Base-by-base conservation (phyloP, 2,329 filamentous ascomycete species). In the Mariannaea elegans region DNA sequence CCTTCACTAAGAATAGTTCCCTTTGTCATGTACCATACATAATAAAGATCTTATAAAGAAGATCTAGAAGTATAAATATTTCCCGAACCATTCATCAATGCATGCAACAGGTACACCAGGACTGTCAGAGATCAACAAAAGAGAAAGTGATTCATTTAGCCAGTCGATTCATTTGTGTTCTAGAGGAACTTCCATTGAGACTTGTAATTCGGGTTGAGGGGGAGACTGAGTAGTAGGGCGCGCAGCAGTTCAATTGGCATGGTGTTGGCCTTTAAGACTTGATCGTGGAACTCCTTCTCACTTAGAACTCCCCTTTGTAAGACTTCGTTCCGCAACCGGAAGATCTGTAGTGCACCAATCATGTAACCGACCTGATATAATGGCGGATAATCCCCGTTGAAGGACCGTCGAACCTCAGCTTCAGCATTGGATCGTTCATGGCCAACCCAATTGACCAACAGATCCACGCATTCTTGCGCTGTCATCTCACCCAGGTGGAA, bases 321-420 rank as follows among this genome's bases (percentile, higher is more conserved):
- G 2, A 81, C 71, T 70, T 87, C 84, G 12, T 78, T 73, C 2
- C 84, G 73, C 59, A 88, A 67, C 4, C 76, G 73, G 67, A 81
- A 80, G 9, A 88, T 67, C 69, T 88, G 85, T 66, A 88, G 70
- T 1, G 85, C 85, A 0, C 86, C 85, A 1, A 87, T 73, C 79
- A 87, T 82, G 67, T 88, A 88, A 0, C 81, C 85, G 0, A 82
- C 82, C 70, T 88, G 85, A 63, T 88, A 88, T 7, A 88, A 67
- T 2, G 86, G 84, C 1, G 78, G 73, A 68, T 87, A 87, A 14
- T 84, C 80, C 2, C 84, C 84, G 59, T 79, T 81, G 29, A 88
- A 78, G 13, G 82, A 85, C 23, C 86, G 73, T 14, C 85, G 76
- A 1, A 88, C 85, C 70, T 88, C 86, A 1, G 84, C 86, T 69